These are phyloP conservation scores for Penicillium waksmanii DNA, from an alignment of 495 filamentous ascomycete genomes.

Conservation along the genomic window DNA sequence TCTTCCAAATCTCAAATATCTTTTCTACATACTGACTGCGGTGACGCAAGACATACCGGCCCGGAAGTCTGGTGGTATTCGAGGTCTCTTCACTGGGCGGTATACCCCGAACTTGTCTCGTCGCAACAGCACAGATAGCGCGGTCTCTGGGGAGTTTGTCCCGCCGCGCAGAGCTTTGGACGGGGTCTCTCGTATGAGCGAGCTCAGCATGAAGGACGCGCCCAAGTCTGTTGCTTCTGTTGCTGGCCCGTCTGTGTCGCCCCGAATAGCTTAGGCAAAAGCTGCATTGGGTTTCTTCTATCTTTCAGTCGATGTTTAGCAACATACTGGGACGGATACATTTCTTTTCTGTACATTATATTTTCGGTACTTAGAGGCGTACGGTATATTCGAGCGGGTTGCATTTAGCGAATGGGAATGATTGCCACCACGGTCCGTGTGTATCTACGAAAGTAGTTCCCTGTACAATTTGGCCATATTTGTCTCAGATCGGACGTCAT, in stretches of 20 bases:
- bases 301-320: not conserved
- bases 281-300: not conserved
- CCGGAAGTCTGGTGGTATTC: slow-evolving; percentile 75
- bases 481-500: not conserved
- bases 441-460: not conserved
- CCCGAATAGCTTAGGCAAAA: slow-evolving; percentile 25
- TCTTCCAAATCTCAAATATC: slow-evolving; percentile 87
- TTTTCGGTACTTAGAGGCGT: slow-evolving; percentile 4
- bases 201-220: slow-evolving; percentile 27
- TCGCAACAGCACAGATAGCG: slow-evolving; percentile 46
- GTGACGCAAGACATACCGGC: slow-evolving; percentile 76
- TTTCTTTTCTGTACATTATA: slow-evolving; percentile 3
- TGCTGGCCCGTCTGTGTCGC: slow-evolving; percentile 22
- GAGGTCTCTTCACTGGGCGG: slow-evolving; percentile 55
- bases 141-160: slow-evolving; percentile 37
- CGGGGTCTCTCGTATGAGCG: slow-evolving; percentile 35
- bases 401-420: slow-evolving; percentile 6
- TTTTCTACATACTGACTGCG: slow-evolving; percentile 84
- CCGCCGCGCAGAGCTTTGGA: slow-evolving; percentile 35
- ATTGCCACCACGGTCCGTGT: not conserved
- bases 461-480: too few relatives aligned
- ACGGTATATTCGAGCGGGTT: not conserved
- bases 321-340: not conserved
- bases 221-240: slow-evolving; percentile 17
- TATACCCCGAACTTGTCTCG: slow-evolving; percentile 43